Evolutionary conservation across 1,139 yeast genomes (phyloP).

Genomic region (Zygosaccharomyces pseudobailii): DNA sequence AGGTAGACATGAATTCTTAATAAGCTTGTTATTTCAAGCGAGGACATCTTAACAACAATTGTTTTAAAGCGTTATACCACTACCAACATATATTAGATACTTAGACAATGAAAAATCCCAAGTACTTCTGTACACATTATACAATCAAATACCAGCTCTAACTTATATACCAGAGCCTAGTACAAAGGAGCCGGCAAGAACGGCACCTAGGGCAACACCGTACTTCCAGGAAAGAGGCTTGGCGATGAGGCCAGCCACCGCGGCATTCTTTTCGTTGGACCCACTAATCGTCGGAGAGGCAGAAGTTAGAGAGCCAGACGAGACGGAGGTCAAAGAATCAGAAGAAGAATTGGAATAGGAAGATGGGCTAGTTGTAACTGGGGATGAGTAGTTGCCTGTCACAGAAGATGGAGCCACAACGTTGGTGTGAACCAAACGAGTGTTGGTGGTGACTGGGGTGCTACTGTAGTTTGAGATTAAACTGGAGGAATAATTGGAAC

Average conservation of each 20-base stretch:
- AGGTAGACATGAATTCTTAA: no score
- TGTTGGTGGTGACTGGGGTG: conserved; percentile 15
- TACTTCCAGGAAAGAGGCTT: conserved; percentile 34
- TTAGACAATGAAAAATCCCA: no score
- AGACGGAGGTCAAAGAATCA: background rate
- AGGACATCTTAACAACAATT: no score
- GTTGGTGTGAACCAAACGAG: conserved; percentile 22
- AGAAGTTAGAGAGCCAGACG: conserved; percentile 11
- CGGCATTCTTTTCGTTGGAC: conserved; percentile 14
- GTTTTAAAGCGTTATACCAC: no score
- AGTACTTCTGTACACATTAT: background rate
- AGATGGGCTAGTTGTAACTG: background rate
- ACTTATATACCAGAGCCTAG: conserved; percentile 24
- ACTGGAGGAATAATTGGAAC: background rate
- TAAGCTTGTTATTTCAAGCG: no score
- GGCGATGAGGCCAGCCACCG: conserved; percentile 28
- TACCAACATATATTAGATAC: no score
- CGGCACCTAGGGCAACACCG: conserved; percentile 30
- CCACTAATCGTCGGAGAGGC: conserved; percentile 7
- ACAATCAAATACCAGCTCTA: background rate
- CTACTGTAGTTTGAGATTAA: background rate
- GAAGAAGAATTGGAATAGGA: no score
- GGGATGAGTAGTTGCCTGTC: conserved; percentile 7
- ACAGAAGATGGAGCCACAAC: conserved; percentile 29
- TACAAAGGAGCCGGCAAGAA: conserved; percentile 31